These are phyloP conservation scores for Magnusiomyces magnusii DNA, from an alignment of 1,139 yeast genomes.

Conservation along the genomic window DNA sequence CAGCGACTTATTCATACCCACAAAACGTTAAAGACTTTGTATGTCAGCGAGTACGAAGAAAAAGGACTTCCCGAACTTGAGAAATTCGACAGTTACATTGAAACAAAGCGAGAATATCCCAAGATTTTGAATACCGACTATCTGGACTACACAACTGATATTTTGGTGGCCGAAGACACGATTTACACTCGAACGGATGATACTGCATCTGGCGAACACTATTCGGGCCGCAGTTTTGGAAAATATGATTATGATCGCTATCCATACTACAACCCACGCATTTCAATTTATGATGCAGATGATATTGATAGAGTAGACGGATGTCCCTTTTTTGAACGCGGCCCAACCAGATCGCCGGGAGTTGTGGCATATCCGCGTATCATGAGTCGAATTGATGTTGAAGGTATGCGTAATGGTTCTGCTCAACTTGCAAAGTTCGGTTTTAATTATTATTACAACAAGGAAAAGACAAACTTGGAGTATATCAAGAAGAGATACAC, in stretches of 20 bases:
- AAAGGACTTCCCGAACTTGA: neutral
- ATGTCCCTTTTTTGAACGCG: too few species aligned
- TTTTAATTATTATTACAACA: too few species aligned
- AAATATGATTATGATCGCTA: neutral
- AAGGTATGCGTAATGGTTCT: neutral
- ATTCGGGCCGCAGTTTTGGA: neutral
- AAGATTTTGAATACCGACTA: neutral
- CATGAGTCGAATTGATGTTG: neutral
- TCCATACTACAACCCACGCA: neutral
- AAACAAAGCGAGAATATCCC: neutral
- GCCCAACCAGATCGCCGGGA: too few species aligned
- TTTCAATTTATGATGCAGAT: too few species aligned
- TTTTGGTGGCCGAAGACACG: neutral
- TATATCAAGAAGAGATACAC: neutral
- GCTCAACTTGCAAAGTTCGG: neutral
- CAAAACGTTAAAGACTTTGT: neutral
- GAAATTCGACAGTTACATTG: neutral
- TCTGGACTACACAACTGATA: neutral
- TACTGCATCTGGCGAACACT: neutral
- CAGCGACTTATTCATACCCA: neutral
- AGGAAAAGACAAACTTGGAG: neutral
- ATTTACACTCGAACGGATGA: neutral
- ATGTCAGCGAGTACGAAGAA: neutral
- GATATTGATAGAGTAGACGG: too few species aligned
- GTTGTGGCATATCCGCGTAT: neutral